A percentile compares a stretch with the other conserved stretches of the same genome.
phyloP scores from a whole-genome alignment of 345 rosid species.

The Fremontodendron californicum region DNA sequence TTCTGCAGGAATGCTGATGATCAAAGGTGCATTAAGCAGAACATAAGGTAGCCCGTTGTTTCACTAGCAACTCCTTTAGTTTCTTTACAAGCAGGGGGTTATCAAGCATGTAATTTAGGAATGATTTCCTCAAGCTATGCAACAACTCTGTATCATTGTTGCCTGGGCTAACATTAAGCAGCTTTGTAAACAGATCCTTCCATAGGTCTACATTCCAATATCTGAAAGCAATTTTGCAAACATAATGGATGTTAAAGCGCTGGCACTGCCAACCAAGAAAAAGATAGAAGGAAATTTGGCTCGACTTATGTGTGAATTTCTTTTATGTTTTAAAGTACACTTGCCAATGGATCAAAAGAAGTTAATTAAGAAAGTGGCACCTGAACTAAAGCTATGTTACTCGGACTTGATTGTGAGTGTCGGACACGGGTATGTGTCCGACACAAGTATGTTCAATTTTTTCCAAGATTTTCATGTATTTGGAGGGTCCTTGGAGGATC shows the following conservation, averaged over 20 bases:
- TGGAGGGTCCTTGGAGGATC: too few species aligned
- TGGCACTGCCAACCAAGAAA: background rate
- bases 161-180: conserved; percentile 49
- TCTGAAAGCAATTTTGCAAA: conserved; percentile 34
- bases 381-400: too few species aligned
- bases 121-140: conserved; percentile 53
- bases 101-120: conserved; percentile 52
- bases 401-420: too few species aligned
- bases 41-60: conserved; percentile 71
- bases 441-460: too few species aligned
- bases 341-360: background rate
- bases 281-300: too few species aligned
- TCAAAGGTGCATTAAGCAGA: conserved; percentile 29
- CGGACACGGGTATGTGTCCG: too few species aligned
- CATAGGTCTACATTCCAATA: conserved; percentile 83
- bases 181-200: conserved; percentile 60
- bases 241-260: background rate
- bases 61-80: conserved; percentile 63
- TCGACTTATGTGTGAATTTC: background rate
- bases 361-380: background rate
- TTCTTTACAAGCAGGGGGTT: conserved; percentile 59
- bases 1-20: background rate
- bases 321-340: too few species aligned
- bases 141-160: conserved; percentile 42
- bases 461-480: too few species aligned